A percentile compares a stretch with the other conserved stretches of the same genome.
Conservation (phyloP, 2,329 filamentous ascomycete genomes). For the Plectosphaerella cucumerina region DNA sequence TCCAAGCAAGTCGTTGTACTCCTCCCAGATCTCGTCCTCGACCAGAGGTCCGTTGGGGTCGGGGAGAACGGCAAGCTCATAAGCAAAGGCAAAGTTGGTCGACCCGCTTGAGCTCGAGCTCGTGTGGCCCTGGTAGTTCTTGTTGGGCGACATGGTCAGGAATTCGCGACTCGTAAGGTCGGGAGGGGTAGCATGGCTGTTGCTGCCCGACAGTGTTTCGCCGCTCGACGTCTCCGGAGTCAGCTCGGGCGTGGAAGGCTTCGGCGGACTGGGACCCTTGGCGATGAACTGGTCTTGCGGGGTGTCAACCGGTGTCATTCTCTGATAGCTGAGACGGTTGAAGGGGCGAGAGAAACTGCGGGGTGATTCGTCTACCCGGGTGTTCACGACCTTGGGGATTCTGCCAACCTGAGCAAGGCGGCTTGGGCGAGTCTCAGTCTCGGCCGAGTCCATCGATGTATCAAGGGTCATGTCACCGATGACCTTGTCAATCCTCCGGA, state of each 20-base stretch:
- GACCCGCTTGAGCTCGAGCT: constrained; percentile 64
- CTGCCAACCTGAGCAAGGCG: constrained; percentile 78
- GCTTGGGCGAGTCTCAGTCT: constrained; percentile 42
- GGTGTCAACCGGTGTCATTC: constrained; percentile 21
- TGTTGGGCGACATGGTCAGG: constrained; percentile 67
- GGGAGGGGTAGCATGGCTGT: constrained; percentile 19
- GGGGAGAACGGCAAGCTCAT: constrained; percentile 64
- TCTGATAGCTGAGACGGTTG: constrained; percentile 47
- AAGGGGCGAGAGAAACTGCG: constrained; percentile 88
- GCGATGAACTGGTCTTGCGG: constrained; percentile 27
- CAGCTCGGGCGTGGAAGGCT: constrained; percentile 34
- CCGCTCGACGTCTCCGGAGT: constrained; percentile 28
- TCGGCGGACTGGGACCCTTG: constrained; percentile 42
- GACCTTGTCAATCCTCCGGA: neutral
- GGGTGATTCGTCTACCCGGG: constrained; percentile 62
- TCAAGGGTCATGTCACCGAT: constrained; percentile 2
- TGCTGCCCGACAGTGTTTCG: constrained; percentile 9
- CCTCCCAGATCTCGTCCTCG: constrained; percentile 91
- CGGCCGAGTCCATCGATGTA: constrained; percentile 5
- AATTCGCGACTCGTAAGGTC: constrained; percentile 54
- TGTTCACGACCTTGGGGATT: constrained; percentile 77
- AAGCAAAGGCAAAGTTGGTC: constrained; percentile 53
- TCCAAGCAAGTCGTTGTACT: constrained; percentile 85
- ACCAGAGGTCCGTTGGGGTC: constrained; percentile 55
- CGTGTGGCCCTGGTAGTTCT: constrained; percentile 61